These are phyloP conservation scores for Lithocarpus polystachyus DNA, from an alignment of 306 rosid species.

Conservation along the genomic window DNA sequence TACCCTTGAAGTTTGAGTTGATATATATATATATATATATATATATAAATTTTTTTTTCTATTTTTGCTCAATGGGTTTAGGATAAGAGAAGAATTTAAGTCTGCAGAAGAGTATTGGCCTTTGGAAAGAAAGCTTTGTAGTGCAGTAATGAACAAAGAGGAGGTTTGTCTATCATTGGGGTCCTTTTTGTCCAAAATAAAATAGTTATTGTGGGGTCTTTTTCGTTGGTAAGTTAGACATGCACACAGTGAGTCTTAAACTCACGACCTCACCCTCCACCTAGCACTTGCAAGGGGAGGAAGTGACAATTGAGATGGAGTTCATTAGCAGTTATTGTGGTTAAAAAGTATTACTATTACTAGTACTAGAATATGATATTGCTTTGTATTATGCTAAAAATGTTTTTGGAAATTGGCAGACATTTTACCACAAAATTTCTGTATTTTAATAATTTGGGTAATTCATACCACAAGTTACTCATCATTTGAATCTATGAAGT, in stretches of 20 bases:
- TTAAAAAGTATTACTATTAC: too few relatives aligned
- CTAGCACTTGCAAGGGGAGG: too few relatives aligned
- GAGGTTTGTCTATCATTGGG: constrained; percentile 41
- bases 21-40: constrained; percentile 7
- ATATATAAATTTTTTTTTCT: background rate
- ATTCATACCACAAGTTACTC: background rate
- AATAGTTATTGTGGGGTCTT: background rate
- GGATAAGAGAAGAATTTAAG: constrained; percentile 66
- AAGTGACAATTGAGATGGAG: too few relatives aligned
- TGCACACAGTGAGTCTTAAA: background rate
- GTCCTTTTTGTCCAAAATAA: background rate
- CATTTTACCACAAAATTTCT: background rate
- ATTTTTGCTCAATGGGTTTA: constrained; percentile 34
- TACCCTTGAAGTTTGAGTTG: background rate
- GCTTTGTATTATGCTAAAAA: background rate
- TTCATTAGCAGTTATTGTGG: too few relatives aligned
- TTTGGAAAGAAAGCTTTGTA: constrained; percentile 85
- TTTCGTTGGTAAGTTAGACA: too few relatives aligned
- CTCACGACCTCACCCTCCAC: too few relatives aligned
- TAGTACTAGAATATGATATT: background rate
- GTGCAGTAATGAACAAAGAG: constrained; percentile 41
- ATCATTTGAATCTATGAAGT: background rate
- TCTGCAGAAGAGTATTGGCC: constrained; percentile 87
- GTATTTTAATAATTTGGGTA: background rate
- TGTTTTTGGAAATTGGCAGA: background rate